Evolutionary conservation across 805 yeast genomes (phyloP).

Genomic region (Cyberlindnera xylosilytica): DNA sequence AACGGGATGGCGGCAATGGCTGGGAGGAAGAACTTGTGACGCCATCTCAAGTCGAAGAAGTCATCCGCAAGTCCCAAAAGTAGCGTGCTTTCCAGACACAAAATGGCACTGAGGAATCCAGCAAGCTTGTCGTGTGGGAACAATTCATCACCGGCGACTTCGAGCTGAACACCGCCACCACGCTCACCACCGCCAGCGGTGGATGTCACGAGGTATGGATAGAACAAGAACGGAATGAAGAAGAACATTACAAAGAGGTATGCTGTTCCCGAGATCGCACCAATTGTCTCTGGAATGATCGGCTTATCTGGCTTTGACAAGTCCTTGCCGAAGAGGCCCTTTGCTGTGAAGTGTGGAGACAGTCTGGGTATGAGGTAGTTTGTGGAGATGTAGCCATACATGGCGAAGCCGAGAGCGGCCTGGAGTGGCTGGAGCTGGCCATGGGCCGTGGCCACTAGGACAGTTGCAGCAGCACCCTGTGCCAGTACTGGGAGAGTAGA

Average conservation of each 20-base stretch:
- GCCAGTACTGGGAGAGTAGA: not conserved
- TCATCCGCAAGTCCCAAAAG: conserved; percentile 91
- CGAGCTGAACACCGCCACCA: conserved; percentile 32
- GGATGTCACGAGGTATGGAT: conserved; percentile 60
- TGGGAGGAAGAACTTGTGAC: conserved; percentile 94
- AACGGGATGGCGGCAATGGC: conserved; percentile 93
- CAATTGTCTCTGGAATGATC: conserved; percentile 84
- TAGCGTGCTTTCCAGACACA: conserved; percentile 80
- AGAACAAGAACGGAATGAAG: conserved; percentile 85
- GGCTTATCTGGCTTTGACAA: conserved; percentile 74
- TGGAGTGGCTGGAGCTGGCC: conserved; percentile 25
- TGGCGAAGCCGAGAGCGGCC: conserved; percentile 63
- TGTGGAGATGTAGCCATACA: conserved; percentile 63
- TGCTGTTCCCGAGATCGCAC: conserved; percentile 81
- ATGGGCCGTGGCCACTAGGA: conserved; percentile 19
- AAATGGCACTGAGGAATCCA: conserved; percentile 78
- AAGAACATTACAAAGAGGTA: conserved; percentile 78
- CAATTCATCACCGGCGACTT: conserved; percentile 18
- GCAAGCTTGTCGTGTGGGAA: conserved; percentile 84
- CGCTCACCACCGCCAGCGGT: conserved; percentile 61
- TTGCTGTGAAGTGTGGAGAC: conserved; percentile 61
- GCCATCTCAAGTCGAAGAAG: conserved; percentile 93
- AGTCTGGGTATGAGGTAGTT: conserved; percentile 63
- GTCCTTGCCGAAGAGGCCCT: conserved; percentile 87
- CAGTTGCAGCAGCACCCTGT: conserved; percentile 10